These are phyloP conservation scores for Bisporella sp. DNA, from an alignment of 2,329 filamentous ascomycete genomes.

Conservation along the genomic window DNA sequence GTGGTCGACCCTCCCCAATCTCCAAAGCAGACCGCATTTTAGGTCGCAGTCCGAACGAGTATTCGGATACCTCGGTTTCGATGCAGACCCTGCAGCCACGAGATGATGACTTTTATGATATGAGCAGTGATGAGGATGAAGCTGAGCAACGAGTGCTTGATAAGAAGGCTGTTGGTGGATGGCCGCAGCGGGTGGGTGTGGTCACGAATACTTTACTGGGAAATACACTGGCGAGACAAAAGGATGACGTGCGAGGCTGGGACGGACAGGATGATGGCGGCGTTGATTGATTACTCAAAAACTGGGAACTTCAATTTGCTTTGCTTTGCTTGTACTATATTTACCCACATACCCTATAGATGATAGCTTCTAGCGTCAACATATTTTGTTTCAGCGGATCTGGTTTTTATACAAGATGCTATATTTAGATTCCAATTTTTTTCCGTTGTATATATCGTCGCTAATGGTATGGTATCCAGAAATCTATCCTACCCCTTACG, in stretches of 20 bases:
- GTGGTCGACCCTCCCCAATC: slow-evolving; percentile 1
- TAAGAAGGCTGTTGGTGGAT: slow-evolving; percentile 18
- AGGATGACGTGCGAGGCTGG: slow-evolving; percentile 22
- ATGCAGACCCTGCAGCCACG: slow-evolving; percentile 23
- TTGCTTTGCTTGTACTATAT: not conserved
- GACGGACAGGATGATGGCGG: slow-evolving; percentile 22
- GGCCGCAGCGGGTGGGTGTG: slow-evolving; percentile 23
- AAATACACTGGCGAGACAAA: slow-evolving; percentile 24
- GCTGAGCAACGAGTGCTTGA: slow-evolving; percentile 16
- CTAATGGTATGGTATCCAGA: too few relatives aligned
- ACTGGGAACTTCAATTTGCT: not conserved
- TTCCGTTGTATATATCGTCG: too few relatives aligned
- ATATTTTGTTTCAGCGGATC: too few relatives aligned
- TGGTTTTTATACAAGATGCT: too few relatives aligned
- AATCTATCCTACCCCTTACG: not conserved
- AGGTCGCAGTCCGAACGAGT: slow-evolving; percentile 24
- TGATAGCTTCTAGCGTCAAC: too few relatives aligned
- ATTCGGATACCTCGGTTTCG: slow-evolving; percentile 20
- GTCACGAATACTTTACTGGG: slow-evolving; percentile 26
- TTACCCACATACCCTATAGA: too few relatives aligned
- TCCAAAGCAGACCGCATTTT: slow-evolving; percentile 31
- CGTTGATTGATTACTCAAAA: slow-evolving; percentile 16
- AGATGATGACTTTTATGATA: slow-evolving; percentile 23
- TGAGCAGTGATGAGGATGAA: slow-evolving; percentile 25
- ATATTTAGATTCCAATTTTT: too few relatives aligned